These are phyloP conservation scores for Cytidiella melzeri DNA, from an alignment of 768 basidiomycete species.

Conservation along the genomic window DNA sequence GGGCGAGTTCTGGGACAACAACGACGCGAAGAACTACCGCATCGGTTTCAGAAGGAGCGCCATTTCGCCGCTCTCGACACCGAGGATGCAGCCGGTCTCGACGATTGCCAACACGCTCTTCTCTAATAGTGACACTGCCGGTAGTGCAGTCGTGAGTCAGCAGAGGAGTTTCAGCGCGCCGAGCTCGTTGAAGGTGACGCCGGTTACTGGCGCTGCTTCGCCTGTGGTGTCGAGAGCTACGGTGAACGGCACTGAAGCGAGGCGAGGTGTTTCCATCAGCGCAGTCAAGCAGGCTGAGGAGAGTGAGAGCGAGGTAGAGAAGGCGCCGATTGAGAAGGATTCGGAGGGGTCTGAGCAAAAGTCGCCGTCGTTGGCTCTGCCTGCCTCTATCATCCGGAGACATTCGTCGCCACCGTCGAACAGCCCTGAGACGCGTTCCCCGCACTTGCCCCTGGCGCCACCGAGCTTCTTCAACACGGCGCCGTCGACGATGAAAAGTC, in stretches of 20 bases:
- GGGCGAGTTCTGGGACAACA: slow-evolving; percentile 95
- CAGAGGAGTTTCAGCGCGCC: slow-evolving; percentile 27
- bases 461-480: not conserved
- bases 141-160: slow-evolving; percentile 13
- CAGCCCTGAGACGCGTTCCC: slow-evolving; percentile 1
- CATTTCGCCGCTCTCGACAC: slow-evolving; percentile 1
- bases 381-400: slow-evolving; percentile 2
- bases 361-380: not conserved
- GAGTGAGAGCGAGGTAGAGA: not conserved
- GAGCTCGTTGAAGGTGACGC: slow-evolving; percentile 22
- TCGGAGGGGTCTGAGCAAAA: not conserved
- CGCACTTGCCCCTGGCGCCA: not conserved
- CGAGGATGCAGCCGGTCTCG: slow-evolving; percentile 7
- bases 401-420: slow-evolving; percentile 3
- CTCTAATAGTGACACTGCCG: not conserved
- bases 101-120: not conserved
- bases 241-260: not conserved
- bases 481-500: not conserved
- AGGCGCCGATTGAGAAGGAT: not conserved
- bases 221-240: not conserved
- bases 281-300: not conserved
- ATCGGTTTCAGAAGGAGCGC: slow-evolving; percentile 49
- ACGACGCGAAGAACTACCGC: slow-evolving; percentile 69
- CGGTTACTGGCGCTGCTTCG: slow-evolving; percentile 16
- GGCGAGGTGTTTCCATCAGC: not conserved